phyloP scores from a whole-genome alignment of 495 filamentous ascomycete genomes.

The Penicillium cinerascens region DNA sequence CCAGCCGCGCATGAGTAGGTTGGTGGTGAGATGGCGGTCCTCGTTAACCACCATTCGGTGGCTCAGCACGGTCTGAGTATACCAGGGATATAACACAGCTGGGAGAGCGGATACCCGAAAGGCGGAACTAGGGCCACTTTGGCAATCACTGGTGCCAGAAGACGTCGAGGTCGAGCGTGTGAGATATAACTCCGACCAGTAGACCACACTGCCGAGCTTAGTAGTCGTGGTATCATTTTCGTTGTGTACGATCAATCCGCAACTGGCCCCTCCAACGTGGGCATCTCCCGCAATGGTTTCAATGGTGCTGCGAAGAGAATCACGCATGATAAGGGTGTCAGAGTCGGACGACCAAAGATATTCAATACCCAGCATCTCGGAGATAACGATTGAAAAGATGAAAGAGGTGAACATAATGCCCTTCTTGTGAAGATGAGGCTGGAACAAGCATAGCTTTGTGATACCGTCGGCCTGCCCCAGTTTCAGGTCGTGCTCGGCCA shows the following conservation, averaged over 20 bases:
- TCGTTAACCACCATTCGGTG: conserved; percentile 34
- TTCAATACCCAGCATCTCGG: conserved; percentile 28
- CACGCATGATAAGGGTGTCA: conserved; percentile 27
- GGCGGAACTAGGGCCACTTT: conserved; percentile 30
- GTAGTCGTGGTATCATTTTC: conserved; percentile 23
- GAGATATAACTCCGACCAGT: conserved; percentile 33
- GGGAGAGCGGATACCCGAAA: conserved; percentile 27
- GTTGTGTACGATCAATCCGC: conserved; percentile 30
- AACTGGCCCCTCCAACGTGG: conserved; percentile 27
- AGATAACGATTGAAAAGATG: conserved; percentile 30
- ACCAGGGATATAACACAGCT: conserved; percentile 29
- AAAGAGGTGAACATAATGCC: conserved; percentile 36
- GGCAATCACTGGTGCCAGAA: conserved; percentile 31
- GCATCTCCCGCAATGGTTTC: conserved; percentile 28
- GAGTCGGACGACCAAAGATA: conserved; percentile 36
- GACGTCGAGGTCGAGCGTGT: conserved; percentile 21
- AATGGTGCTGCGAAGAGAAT: conserved; percentile 26
- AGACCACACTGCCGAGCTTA: conserved; percentile 28
- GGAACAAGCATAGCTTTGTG: conserved; percentile 25
- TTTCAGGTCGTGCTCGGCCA: conserved; percentile 17
- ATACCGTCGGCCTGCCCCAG: conserved; percentile 13
- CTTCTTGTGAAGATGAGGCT: conserved; percentile 34
- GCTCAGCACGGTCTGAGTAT: conserved; percentile 28
- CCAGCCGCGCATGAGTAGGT: conserved; percentile 32
- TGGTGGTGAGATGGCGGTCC: conserved; percentile 33